Conservation (phyloP, 805 yeast genomes). For the Kockiozyma suomiensis region DNA sequence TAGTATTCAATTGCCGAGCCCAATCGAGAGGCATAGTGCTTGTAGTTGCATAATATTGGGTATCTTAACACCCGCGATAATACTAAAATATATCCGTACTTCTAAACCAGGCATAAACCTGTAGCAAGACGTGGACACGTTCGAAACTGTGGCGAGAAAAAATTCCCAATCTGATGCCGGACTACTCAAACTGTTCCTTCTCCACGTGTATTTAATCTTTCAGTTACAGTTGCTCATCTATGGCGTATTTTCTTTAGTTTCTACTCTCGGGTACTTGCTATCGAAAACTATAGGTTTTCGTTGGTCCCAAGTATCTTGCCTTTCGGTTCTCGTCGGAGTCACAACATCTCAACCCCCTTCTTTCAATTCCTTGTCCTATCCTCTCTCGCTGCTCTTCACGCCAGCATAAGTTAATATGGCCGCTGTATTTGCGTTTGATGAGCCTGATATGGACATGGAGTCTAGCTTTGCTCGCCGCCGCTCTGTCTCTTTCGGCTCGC, state of each 20-base stretch:
- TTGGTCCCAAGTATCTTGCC: not conserved
- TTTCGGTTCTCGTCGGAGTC: not conserved
- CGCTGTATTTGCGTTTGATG: constrained; percentile 39
- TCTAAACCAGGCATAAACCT: not conserved
- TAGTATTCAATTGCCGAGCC: too few species aligned
- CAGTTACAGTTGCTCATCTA: not conserved
- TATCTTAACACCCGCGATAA: not conserved
- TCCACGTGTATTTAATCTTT: not conserved
- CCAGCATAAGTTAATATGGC: constrained; percentile 30
- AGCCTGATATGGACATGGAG: constrained; percentile 31
- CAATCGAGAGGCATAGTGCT: too few species aligned
- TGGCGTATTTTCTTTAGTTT: not conserved
- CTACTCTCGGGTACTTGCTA: not conserved
- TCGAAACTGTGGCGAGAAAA: constrained; percentile 2
- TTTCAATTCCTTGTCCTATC: not conserved
- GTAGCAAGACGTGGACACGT: too few species aligned
- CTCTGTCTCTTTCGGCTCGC: constrained; percentile 27
- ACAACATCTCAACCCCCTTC: not conserved
- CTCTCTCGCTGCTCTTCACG: not conserved
- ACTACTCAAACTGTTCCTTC: not conserved
- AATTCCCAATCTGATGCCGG: constrained; percentile 1
- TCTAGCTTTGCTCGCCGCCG: constrained; percentile 12
- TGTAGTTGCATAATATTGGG: not conserved
- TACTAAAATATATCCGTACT: not conserved
- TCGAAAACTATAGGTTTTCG: not conserved